phyloP scores from a whole-genome alignment of 768 basidiomycete species.

The Hypholoma sublateritium region DNA sequence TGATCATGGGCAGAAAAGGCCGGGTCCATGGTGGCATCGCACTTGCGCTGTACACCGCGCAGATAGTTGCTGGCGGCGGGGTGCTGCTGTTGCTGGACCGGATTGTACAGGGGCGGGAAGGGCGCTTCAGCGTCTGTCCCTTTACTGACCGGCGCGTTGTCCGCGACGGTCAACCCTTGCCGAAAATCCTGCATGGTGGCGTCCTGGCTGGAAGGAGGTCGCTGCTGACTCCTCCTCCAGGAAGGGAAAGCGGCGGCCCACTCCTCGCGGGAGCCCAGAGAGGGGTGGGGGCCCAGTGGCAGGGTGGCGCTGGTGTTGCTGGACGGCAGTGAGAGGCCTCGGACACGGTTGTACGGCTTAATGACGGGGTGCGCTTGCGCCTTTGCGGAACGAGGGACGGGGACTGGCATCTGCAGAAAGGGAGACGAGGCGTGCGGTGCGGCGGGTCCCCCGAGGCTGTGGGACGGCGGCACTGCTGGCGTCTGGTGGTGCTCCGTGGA shows the following conservation, averaged over 20 bases:
- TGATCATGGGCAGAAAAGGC: conserved; percentile 35
- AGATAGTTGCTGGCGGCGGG: not conserved
- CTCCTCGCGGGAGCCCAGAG: conserved; percentile 67
- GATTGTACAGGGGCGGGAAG: conserved; percentile 68
- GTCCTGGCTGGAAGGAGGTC: conserved; percentile 66
- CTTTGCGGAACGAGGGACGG: conserved; percentile 64
- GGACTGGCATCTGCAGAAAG: conserved; percentile 81
- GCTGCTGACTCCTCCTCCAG: conserved; percentile 69
- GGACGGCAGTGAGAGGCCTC: conserved; percentile 44
- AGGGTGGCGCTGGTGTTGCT: conserved; percentile 55
- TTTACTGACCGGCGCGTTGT: conserved; percentile 81
- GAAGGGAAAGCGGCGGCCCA: conserved; percentile 72
- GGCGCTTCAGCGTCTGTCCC: conserved; percentile 82
- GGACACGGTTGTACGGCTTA: conserved; percentile 54
- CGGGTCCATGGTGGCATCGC: conserved; percentile 46
- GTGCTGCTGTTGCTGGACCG: conserved; percentile 15
- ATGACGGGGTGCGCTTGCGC: conserved; percentile 62
- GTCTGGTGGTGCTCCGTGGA: conserved; percentile 43
- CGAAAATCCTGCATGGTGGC: conserved; percentile 55
- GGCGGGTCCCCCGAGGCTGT: conserved; percentile 36
- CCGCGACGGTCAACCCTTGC: conserved; percentile 74
- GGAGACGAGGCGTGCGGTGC: conserved; percentile 46
- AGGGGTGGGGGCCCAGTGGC: conserved; percentile 61
- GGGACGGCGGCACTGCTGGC: conserved; percentile 28
- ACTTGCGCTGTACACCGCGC: not conserved